Evolutionary conservation across 805 yeast genomes (phyloP), one percentile per base, ranked within the genome.

Genomic region (Barnettozyma siamensis): DNA sequence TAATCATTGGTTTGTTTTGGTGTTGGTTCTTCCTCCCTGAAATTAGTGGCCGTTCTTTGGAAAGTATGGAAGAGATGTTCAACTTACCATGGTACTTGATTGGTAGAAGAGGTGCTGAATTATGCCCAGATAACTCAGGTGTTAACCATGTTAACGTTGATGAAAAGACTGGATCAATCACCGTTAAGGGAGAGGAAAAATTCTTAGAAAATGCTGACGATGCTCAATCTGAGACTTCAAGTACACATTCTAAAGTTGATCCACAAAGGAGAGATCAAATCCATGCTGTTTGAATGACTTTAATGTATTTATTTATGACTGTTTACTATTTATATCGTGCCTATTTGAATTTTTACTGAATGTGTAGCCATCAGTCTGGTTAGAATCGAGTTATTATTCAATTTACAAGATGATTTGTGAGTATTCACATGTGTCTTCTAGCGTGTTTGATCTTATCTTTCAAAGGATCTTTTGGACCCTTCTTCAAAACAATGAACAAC

Each of bases 31-130:
- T 62, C 38, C 58, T 63, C 39, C 65, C 66, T 41, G 71, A 67
- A 38, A 65, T 69, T 4, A 47, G 59, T 28, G 70, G 70, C 12
- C 54, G 60, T 40, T 57, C 66, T 2, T 52, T 67, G 45, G 72
- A 67, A 48, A 64, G 65, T 46, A 66, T 67, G 55, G 66, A 62
- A 31, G 59, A 54, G 32, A 45, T 59, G 19, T 63, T 63, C 44
- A 60, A 55, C 52, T 63, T 73, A 50, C 81, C 80, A 40, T 76
- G 81, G 81, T 73, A 74, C 55, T 49, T 73, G 39, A 64, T 76
- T 48, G 82, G 82, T 35, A 66, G 81, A 60, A 67, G 60, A 42
- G 80, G 80, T 53, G 66, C 71, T 26, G 59, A 63, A 47, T 62
- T 75, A 46, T 71, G 76, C 45, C 79, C 80, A 27, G 79, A 75